phyloP scores from a whole-genome alignment of 345 rosid species.

The Lepidium africanum region DNA sequence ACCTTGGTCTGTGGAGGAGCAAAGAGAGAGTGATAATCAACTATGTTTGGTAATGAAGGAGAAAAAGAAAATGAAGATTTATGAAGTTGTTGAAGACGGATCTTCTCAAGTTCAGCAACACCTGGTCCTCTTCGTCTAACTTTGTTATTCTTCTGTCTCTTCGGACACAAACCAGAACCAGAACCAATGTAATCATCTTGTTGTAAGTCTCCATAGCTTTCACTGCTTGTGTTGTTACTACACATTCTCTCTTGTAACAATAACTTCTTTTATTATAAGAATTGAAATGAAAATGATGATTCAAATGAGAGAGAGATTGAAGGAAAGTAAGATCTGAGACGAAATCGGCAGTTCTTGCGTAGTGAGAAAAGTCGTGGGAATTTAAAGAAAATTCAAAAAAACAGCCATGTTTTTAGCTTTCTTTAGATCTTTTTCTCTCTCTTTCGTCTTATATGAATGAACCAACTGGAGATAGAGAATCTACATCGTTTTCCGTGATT shows the following conservation, averaged over 20 bases:
- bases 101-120: slow-evolving; percentile 69
- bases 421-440: slow-evolving; percentile 11
- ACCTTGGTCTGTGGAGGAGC: neutral
- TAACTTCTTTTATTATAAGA: no score
- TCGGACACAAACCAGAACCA: slow-evolving; percentile 28
- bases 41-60: neutral
- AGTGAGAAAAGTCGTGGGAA: slow-evolving; percentile 22
- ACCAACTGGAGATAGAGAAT: slow-evolving; percentile 23
- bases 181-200: slow-evolving; percentile 21
- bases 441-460: neutral
- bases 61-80: slow-evolving; percentile 16
- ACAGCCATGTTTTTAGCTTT: slow-evolving; percentile 40
- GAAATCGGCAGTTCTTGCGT: slow-evolving; percentile 37
- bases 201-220: slow-evolving; percentile 26
- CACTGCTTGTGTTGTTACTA: slow-evolving; percentile 39
- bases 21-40: slow-evolving; percentile 1
- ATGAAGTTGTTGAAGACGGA: slow-evolving; percentile 39
- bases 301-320: slow-evolving; percentile 32
- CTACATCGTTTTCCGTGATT: slow-evolving; percentile 31
- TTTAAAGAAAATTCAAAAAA: slow-evolving; percentile 25
- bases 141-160: slow-evolving; percentile 34
- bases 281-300: no score
- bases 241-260: no score
- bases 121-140: slow-evolving; percentile 65
- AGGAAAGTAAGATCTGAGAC: slow-evolving; percentile 46